phyloP scores from a whole-genome alignment of 805 yeast genomes.

The Lipomyces yamanashiensis region DNA sequence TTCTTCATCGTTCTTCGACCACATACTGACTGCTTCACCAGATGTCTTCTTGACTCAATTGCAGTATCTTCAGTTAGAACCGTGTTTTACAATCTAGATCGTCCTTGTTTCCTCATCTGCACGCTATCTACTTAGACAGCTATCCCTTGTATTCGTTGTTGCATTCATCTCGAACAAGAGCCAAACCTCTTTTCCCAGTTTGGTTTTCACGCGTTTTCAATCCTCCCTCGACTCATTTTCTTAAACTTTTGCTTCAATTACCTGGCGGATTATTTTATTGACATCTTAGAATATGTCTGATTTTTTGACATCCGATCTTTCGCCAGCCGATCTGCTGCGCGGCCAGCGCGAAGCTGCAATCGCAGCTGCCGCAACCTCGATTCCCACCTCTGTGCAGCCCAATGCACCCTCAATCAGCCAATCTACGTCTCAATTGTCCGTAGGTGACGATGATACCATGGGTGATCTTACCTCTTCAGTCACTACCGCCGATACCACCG shows the following conservation, averaged over 20 bases:
- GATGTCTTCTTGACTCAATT: slow-evolving; percentile 19
- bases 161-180: background rate
- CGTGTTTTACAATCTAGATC: background rate
- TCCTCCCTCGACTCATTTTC: background rate
- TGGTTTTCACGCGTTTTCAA: background rate
- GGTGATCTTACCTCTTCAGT: slow-evolving; percentile 27
- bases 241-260: too few species aligned
- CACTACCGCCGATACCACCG: slow-evolving; percentile 23
- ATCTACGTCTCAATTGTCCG: background rate
- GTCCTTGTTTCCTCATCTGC: background rate
- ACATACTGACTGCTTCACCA: background rate
- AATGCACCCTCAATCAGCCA: background rate
- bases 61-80: background rate
- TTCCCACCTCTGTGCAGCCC: background rate
- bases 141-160: background rate
- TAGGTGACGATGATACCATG: slow-evolving; percentile 24
- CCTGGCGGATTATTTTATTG: background rate
- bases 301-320: background rate
- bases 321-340: slow-evolving; percentile 36
- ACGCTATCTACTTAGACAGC: background rate
- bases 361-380: slow-evolving; percentile 5
- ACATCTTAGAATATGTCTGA: background rate
- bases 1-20: slow-evolving; percentile 12
- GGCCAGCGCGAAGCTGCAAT: slow-evolving; percentile 28
- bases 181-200: background rate